Percentiles rank a stretch among this genome's conserved stretches.
Conservation (phyloP, 164 flowering plant genomes). For the Berberis vulgaris region DNA sequence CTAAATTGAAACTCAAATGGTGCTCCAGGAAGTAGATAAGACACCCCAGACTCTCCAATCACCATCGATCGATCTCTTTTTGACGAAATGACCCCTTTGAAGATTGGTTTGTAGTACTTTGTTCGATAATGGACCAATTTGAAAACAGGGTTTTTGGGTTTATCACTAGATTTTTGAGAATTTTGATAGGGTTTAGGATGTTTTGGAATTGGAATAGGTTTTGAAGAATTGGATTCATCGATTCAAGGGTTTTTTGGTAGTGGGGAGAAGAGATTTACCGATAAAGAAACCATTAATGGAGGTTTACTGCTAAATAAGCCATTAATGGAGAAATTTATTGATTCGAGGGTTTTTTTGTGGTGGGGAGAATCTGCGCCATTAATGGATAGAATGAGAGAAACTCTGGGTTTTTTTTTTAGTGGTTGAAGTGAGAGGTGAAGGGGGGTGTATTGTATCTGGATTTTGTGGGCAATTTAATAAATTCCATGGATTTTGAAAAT, state of each 20-base stretch:
- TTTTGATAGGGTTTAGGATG: slow-evolving; percentile 24
- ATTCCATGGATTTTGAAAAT: no score
- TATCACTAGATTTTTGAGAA: slow-evolving; percentile 12
- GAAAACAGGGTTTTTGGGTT: slow-evolving; percentile 37
- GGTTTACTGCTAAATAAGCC: slow-evolving; percentile 12
- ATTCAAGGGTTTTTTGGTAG: slow-evolving; percentile 42
- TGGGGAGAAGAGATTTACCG: slow-evolving; percentile 65
- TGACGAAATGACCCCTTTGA: slow-evolving; percentile 38
- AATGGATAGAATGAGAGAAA: not conserved
- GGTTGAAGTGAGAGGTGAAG: not conserved
- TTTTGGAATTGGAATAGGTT: slow-evolving; percentile 27
- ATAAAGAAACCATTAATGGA: slow-evolving; percentile 33
- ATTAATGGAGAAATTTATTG: slow-evolving; percentile 11
- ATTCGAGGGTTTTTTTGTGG: no score
- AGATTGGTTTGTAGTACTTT: slow-evolving; percentile 69
- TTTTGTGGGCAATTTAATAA: no score
- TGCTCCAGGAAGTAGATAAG: slow-evolving; percentile 83
- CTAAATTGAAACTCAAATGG: slow-evolving; percentile 94
- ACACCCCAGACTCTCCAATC: slow-evolving; percentile 74
- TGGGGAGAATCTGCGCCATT: no score
- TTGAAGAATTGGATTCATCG: slow-evolving; percentile 12
- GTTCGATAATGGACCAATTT: slow-evolving; percentile 49
- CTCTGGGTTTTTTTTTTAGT: not conserved
- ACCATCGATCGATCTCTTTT: slow-evolving; percentile 60
- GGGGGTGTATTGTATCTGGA: not conserved